phyloP scores from a whole-genome alignment of 768 basidiomycete species.

The Lentinula lateritia region DNA sequence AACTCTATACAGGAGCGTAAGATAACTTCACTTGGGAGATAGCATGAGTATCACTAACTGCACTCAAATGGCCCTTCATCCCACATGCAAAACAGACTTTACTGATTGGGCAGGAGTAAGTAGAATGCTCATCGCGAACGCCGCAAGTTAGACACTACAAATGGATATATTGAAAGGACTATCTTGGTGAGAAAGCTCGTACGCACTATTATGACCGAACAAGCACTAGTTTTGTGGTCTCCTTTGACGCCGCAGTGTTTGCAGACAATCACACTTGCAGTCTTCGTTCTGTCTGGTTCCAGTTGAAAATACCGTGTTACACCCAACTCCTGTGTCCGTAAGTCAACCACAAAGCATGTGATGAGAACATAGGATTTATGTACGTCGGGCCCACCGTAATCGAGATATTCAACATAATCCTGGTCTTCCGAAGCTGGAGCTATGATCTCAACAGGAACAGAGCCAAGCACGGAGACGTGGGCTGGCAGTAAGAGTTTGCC shows the following conservation, averaged over 20 bases:
- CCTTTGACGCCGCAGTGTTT: slow-evolving; percentile 75
- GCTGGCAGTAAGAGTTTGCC: slow-evolving; percentile 51
- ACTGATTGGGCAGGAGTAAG: slow-evolving; percentile 73
- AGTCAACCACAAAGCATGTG: neutral
- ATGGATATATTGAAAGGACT: slow-evolving; percentile 3
- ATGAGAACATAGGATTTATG: slow-evolving; percentile 10
- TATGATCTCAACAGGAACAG: slow-evolving; percentile 41
- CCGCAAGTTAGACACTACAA: slow-evolving; percentile 76
- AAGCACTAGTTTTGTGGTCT: slow-evolving; percentile 62
- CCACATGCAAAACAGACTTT: slow-evolving; percentile 78
- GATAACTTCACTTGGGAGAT: neutral
- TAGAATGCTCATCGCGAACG: slow-evolving; percentile 71
- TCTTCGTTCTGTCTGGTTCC: slow-evolving; percentile 32
- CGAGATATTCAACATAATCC: slow-evolving; percentile 73
- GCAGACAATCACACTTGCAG: slow-evolving; percentile 52
- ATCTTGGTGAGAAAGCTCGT: neutral
- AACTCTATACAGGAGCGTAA: slow-evolving; percentile 38
- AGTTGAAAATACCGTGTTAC: slow-evolving; percentile 64
- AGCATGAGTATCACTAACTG: slow-evolving; percentile 30
- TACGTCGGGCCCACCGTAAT: slow-evolving; percentile 63
- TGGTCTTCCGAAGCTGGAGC: slow-evolving; percentile 46
- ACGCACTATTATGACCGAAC: slow-evolving; percentile 67
- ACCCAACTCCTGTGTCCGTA: slow-evolving; percentile 33
- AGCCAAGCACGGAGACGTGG: slow-evolving; percentile 59
- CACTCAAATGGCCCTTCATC: slow-evolving; percentile 79